Evolutionary conservation across 2,329 filamentous ascomycete species (phyloP), one percentile per base, ranked within the genome.

Genomic region (Claviceps purpurea): DNA sequence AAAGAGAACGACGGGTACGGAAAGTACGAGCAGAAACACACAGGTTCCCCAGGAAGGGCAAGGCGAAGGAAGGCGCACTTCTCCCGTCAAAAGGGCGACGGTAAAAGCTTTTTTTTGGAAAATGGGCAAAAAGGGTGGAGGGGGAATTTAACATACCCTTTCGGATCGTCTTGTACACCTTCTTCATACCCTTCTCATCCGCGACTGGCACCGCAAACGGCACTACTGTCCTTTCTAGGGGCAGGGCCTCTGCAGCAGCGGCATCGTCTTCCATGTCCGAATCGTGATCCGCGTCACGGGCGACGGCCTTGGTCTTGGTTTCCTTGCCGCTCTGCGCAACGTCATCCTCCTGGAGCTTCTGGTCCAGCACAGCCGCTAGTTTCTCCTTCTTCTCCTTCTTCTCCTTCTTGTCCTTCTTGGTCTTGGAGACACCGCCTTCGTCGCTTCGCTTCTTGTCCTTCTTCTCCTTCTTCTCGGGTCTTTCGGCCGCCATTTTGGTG

Each of bases 141-240:
- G 22, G 22, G 10, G 30, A n/a, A n/a, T 34, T 11, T 11, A 18
- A 50, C 73, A 50, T 68, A 82, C 78, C 75, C 67, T 77, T 77
- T 60, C 73, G 70, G 56, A 77, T 75, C 39, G 70, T 72, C 73
- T 77, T 77, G 68, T 75, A 73, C 50, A 76, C 68, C 73, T 79
- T 79, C 74, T 81, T 81, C 65, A 76, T 75, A 50, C 73, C 77
- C 77, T 94, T 93, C 56, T 88, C 87, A 57, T 89, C 83, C 30
- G 85, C 85, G 55, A 94, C 73, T 38, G 89, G 87, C 60, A 85
- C 77, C 53, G 90, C 89, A 65, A 95, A 93, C 34, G 89, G 86
- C 52, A 94, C 87, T 47, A 94, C 73, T 54, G 84, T 81, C 60
- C 76, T 64, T 66, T 73, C 70, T 52, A 74, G 64, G 49, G 68